These are phyloP conservation scores for Hericium rajendrae DNA, from an alignment of 768 basidiomycete species.

Conservation along the genomic window DNA sequence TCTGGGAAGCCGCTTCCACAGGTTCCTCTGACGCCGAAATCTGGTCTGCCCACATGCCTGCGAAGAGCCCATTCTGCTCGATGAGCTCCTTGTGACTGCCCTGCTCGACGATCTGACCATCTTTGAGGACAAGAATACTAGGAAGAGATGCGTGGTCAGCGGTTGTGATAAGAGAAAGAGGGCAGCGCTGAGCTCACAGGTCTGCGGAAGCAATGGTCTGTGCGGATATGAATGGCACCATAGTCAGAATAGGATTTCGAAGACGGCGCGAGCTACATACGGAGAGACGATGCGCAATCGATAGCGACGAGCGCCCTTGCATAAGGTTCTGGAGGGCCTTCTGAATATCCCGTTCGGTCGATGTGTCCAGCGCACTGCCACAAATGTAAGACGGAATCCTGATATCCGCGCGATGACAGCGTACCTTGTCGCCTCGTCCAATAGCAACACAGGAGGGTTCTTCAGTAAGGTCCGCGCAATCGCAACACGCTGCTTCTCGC, in stretches of 20 bases:
- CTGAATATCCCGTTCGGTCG: conserved; percentile 86
- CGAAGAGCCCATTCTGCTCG: conserved; percentile 61
- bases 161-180: conserved; percentile 2
- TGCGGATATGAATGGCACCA: conserved; percentile 12
- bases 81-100: conserved; percentile 75
- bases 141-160: conserved; percentile 4
- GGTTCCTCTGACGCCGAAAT: conserved; percentile 53
- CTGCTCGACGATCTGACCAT: conserved; percentile 80
- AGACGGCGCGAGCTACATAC: conserved; percentile 31
- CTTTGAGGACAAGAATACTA: conserved; percentile 85
- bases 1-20: conserved; percentile 28
- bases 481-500: conserved; percentile 85
- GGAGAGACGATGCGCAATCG: conserved; percentile 73
- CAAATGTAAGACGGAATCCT: background rate
- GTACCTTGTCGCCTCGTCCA: conserved; percentile 70
- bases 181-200: conserved; percentile 24
- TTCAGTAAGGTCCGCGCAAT: conserved; percentile 83
- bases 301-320: conserved; percentile 61
- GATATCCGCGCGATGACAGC: conserved; percentile 2
- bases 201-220: conserved; percentile 49
- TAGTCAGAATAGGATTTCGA: background rate
- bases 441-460: conserved; percentile 71
- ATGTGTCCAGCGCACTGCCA: conserved; percentile 73
- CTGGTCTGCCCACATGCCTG: conserved; percentile 86
- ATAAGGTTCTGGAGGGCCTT: conserved; percentile 76